These are phyloP conservation scores for Mangifera indica DNA, from an alignment of 345 rosid genomes.

Conservation along the genomic window DNA sequence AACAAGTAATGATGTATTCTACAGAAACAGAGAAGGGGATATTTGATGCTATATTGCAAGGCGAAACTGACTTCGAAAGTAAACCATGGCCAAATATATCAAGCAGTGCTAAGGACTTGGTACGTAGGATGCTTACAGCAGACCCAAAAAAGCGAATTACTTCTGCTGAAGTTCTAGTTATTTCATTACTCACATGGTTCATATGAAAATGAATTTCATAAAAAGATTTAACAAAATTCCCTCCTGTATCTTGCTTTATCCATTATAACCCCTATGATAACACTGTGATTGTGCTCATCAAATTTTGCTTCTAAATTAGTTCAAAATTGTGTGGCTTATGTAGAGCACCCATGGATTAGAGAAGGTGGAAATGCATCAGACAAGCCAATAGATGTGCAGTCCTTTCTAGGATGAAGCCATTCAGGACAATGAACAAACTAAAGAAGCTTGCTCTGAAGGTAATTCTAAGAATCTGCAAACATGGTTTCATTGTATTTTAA, in stretches of 20 bases:
- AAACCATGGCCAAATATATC: slow-evolving; percentile 87
- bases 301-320: background rate
- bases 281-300: background rate
- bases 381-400: slow-evolving; percentile 89
- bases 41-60: slow-evolving; percentile 72
- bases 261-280: background rate
- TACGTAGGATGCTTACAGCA: slow-evolving; percentile 65
- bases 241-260: background rate
- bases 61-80: slow-evolving; percentile 68
- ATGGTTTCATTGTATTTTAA: background rate
- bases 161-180: slow-evolving; percentile 78
- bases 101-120: slow-evolving; percentile 75
- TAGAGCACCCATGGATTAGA: slow-evolving; percentile 73
- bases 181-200: background rate
- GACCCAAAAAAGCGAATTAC: slow-evolving; percentile 70
- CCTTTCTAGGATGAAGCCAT: slow-evolving; percentile 89
- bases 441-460: slow-evolving; percentile 94
- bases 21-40: slow-evolving; percentile 81
- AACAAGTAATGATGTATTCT: slow-evolving; percentile 5
- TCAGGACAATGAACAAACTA: slow-evolving; percentile 91
- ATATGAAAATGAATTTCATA: background rate
- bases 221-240: background rate
- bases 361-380: slow-evolving; percentile 84
- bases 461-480: background rate
- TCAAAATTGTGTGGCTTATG: background rate